Evolutionary conservation across 2,329 filamentous ascomycete species (phyloP).

Genomic region (Sarocladium brachiariae): DNA sequence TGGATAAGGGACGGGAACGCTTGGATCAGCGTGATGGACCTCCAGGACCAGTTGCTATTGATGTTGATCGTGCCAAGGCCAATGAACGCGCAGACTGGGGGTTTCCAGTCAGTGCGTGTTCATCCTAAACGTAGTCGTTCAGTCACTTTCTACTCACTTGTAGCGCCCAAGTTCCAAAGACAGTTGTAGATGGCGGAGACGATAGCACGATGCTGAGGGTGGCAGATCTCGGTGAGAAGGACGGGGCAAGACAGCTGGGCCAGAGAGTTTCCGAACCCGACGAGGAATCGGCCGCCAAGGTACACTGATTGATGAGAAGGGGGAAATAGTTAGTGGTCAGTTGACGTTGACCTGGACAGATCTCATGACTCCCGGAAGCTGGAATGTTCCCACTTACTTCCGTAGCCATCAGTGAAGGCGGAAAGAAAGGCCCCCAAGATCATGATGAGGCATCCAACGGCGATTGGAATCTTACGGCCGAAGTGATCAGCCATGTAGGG

Average conservation of each 20-base stretch:
- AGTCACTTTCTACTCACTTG: constrained; percentile 27
- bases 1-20: constrained; percentile 55
- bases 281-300: constrained; percentile 29
- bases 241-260: constrained; percentile 58
- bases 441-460: constrained; percentile 49
- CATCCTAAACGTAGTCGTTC: no score
- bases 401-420: constrained; percentile 38
- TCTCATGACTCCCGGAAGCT: background rate
- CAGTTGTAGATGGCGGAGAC: constrained; percentile 63
- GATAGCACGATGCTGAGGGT: constrained; percentile 59
- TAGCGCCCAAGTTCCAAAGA: constrained; percentile 55
- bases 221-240: constrained; percentile 58
- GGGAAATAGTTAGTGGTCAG: no score
- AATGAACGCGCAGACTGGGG: constrained; percentile 47
- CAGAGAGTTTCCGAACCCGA: constrained; percentile 60
- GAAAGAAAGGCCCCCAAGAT: constrained; percentile 50
- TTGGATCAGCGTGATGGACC: constrained; percentile 57
- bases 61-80: constrained; percentile 57
- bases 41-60: constrained; percentile 57
- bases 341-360: no score
- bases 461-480: constrained; percentile 46
- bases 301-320: constrained; percentile 29
- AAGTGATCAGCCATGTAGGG: constrained; percentile 47
- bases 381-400: constrained; percentile 16
- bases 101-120: no score